These are phyloP conservation scores for Cystobasidium slooffiae DNA, from an alignment of 1,284 basidiomycete species.

Conservation along the genomic window DNA sequence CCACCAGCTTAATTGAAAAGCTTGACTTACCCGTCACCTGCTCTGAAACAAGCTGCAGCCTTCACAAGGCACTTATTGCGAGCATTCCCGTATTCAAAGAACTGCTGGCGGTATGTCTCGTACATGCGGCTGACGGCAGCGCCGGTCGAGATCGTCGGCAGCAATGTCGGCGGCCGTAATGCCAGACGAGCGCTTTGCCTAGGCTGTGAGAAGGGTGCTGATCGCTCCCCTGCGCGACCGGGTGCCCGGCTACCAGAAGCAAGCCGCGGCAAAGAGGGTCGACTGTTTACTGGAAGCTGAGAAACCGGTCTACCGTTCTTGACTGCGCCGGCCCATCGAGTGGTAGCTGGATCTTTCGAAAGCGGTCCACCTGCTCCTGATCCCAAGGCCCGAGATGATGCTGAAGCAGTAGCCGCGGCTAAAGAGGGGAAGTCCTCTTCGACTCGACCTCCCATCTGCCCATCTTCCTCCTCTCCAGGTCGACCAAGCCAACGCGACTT, in stretches of 20 bases:
- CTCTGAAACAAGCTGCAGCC: constrained; percentile 91
- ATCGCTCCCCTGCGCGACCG: constrained; percentile 58
- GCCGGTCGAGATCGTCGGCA: constrained; percentile 87
- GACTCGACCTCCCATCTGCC: constrained; percentile 12
- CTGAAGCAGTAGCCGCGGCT: constrained; percentile 58
- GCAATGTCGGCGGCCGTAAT: constrained; percentile 75
- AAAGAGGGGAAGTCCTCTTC: constrained; percentile 86
- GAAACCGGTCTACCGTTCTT: constrained; percentile 59
- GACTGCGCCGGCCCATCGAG: constrained; percentile 79
- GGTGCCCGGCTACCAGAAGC: not conserved
- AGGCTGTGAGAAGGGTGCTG: constrained; percentile 57
- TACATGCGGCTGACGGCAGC: constrained; percentile 77
- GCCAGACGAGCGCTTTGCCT: constrained; percentile 84
- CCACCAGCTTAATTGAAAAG: too few species aligned
- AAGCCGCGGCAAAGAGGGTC: constrained; percentile 24
- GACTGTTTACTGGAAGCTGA: constrained; percentile 16
- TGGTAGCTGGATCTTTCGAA: constrained; percentile 72
- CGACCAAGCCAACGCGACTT: constrained; percentile 32
- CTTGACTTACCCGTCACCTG: constrained; percentile 72
- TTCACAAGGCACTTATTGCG: constrained; percentile 92
- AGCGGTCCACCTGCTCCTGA: constrained; percentile 55
- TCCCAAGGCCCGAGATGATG: constrained; percentile 59
- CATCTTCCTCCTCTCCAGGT: constrained; percentile 25
- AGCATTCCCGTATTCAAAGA: constrained; percentile 86
- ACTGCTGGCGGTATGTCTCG: constrained; percentile 80